Evolutionary conservation across 805 yeast genomes (phyloP).

Genomic region (Candida sonorensis): DNA sequence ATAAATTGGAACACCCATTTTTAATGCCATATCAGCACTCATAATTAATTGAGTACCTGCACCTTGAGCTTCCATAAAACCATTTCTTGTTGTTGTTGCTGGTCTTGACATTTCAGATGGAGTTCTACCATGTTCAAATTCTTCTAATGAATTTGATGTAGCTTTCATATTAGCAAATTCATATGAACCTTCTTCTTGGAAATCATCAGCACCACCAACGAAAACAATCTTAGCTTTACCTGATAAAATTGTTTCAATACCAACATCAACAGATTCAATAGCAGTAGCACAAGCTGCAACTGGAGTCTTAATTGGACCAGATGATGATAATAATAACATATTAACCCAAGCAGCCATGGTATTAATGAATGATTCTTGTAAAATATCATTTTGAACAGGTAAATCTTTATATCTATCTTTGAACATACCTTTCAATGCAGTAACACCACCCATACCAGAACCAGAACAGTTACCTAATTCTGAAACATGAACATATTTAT

Average conservation of each 20-base stretch:
- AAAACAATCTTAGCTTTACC: constrained; percentile 95
- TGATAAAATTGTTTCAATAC: constrained; percentile 85
- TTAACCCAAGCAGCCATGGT: constrained; percentile 99
- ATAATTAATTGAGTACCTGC: constrained; percentile 95
- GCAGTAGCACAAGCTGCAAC: constrained; percentile 99
- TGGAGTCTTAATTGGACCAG: constrained; percentile 99
- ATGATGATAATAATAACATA: constrained; percentile 91
- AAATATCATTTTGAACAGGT: constrained; percentile 94
- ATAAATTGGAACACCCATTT: constrained; percentile 99
- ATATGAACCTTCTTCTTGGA: constrained; percentile 97
- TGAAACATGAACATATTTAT: constrained; percentile 95
- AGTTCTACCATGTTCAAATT: constrained; percentile 91
- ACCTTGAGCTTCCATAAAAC: constrained; percentile 99
- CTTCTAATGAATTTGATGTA: constrained; percentile 83
- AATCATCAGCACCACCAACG: constrained; percentile 99
- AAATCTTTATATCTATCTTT: constrained; percentile 86
- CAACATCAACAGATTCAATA: constrained; percentile 93
- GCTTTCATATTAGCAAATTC: constrained; percentile 99
- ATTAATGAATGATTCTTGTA: constrained; percentile 97
- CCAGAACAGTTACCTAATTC: constrained; percentile 99
- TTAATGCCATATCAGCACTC: constrained; percentile 89
- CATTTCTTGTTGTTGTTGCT: constrained; percentile 89
- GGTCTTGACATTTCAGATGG: constrained; percentile 99
- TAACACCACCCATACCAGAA: constrained; percentile 99
- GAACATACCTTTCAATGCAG: constrained; percentile 97